A percentile compares a stretch with the other conserved stretches of the same genome.
phyloP scores from a whole-genome alignment of 108 stramenopile species.

The Cyclostephanos tholiformis region DNA sequence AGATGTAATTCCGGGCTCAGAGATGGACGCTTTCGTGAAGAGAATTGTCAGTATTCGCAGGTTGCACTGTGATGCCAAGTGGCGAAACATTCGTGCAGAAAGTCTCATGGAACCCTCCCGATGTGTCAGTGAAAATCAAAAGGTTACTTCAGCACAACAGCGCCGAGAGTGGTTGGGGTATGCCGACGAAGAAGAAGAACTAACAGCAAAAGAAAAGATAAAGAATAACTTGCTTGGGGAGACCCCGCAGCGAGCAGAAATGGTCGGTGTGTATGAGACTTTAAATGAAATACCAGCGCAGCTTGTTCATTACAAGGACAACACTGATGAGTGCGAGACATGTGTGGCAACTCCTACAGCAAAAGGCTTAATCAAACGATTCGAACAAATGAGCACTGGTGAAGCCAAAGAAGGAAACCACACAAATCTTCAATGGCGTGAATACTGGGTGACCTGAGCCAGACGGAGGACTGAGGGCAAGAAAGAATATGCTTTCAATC shows the following conservation, averaged over 20 bases:
- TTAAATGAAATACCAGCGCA: conserved; percentile 16
- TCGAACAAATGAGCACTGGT: conserved; percentile 11
- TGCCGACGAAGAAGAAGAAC: conserved; percentile 63
- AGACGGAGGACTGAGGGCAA: background rate
- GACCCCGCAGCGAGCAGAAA: conserved; percentile 23
- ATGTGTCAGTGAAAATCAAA: conserved; percentile 31
- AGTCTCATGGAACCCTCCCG: conserved; percentile 58
- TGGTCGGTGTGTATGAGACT: conserved; percentile 48
- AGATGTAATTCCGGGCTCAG: conserved; percentile 25
- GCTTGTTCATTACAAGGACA: conserved; percentile 4
- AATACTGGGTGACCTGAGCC: conserved; percentile 37
- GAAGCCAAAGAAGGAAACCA: conserved; percentile 5
- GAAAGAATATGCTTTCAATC: too few species aligned
- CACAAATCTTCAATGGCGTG: conserved; percentile 33
- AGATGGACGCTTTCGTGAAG: conserved; percentile 64
- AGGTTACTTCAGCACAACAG: conserved; percentile 50
- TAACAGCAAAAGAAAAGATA: conserved; percentile 43
- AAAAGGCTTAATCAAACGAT: conserved; percentile 19
- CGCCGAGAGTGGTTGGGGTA: conserved; percentile 78
- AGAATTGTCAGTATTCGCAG: conserved; percentile 62
- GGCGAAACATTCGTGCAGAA: conserved; percentile 80
- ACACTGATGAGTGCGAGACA: conserved; percentile 11
- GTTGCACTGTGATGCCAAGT: conserved; percentile 75
- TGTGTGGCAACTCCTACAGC: conserved; percentile 12
- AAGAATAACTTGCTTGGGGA: conserved; percentile 35